Evolutionary conservation across 768 basidiomycete genomes (phyloP), one percentile per base, ranked within the genome.

Genomic region (Mycena amicta): DNA sequence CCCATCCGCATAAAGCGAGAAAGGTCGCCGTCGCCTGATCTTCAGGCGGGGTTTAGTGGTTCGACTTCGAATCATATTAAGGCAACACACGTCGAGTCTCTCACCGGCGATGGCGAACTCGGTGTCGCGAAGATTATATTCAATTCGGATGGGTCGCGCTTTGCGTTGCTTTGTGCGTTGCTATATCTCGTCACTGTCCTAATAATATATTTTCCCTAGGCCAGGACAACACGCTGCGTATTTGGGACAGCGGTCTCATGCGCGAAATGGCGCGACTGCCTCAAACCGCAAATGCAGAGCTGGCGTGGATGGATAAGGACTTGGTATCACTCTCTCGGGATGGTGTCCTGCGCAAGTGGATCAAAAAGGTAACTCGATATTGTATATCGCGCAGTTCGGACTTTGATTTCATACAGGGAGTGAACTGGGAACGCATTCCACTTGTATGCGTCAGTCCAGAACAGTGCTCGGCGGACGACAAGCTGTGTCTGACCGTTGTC

Each of bases 291-390:
- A 8, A 69, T 81, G 26, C 75, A n/a, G 43, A 77, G 8, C 74
- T 84, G 5, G 77, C 77, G 47, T 90, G 88, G 88, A 77, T 88
- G 75, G 79, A 81, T 31, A 77, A 76, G 28, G 82, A 85, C 57
- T 67, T 89, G 20, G 68, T 89, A 20, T 75, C 81, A n/a, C 72
- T 89, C 52, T 79, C 77, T 23, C 78, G 74, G 37, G 85, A 87
- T 66, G 87, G 87, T 4, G 62, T 81, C 37, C 71, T 88, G 33
- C 80, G 80, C 63, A 81, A 81, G 57, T 89, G 87, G 86, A 83
- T 79, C 13, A 75, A 77, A 45, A 77, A 72, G 61, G 86, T 85
- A 64, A 70, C 83, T 72, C 52, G 57, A 30, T 39, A 43, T 55
- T 31, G 27, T 40, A 27, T 28, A 26, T 25, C 18, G 16, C 11